Percentiles rank a stretch among this genome's conserved stretches.
phyloP scores from a whole-genome alignment of 2,329 filamentous ascomycete genomes.

The Venturia effusa region DNA sequence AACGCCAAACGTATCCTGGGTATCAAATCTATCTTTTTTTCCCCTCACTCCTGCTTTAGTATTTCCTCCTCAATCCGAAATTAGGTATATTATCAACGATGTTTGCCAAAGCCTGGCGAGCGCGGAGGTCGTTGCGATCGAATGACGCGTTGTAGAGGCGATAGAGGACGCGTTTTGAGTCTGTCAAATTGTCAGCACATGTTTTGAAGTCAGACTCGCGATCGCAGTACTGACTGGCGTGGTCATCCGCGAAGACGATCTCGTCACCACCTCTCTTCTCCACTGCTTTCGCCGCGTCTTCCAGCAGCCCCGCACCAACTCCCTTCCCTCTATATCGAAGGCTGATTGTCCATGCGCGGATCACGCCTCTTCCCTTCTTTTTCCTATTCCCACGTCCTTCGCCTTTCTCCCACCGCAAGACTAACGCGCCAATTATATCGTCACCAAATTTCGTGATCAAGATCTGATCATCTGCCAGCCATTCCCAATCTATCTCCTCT shows the following conservation, averaged over 20 bases:
- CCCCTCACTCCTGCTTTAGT: too few relatives aligned
- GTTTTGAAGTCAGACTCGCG: neutral
- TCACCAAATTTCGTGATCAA: slow-evolving; percentile 58
- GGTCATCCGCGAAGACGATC: slow-evolving; percentile 62
- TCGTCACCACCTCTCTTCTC: slow-evolving; percentile 58
- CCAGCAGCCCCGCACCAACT: slow-evolving; percentile 60
- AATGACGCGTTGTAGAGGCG: slow-evolving; percentile 5
- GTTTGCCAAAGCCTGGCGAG: neutral
- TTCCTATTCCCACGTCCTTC: slow-evolving; percentile 32
- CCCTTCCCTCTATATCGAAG: slow-evolving; percentile 59
- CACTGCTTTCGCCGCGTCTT: slow-evolving; percentile 59
- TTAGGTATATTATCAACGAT: neutral
- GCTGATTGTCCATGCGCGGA: slow-evolving; percentile 74
- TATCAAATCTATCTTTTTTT: neutral
- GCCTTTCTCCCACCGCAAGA: slow-evolving; percentile 43
- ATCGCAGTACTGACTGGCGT: slow-evolving; percentile 53
- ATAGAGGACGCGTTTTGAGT: slow-evolving; percentile 8
- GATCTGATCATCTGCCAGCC: slow-evolving; percentile 41
- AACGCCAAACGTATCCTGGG: neutral
- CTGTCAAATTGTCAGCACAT: neutral
- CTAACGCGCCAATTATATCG: slow-evolving; percentile 58
- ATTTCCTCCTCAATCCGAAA: neutral
- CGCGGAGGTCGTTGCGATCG: slow-evolving; percentile 1
- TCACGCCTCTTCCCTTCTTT: slow-evolving; percentile 54
- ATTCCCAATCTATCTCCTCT: slow-evolving; percentile 50